These are phyloP conservation scores for Hypomyces perniciosus DNA, from an alignment of 2,329 filamentous ascomycete species.

Conservation along the genomic window DNA sequence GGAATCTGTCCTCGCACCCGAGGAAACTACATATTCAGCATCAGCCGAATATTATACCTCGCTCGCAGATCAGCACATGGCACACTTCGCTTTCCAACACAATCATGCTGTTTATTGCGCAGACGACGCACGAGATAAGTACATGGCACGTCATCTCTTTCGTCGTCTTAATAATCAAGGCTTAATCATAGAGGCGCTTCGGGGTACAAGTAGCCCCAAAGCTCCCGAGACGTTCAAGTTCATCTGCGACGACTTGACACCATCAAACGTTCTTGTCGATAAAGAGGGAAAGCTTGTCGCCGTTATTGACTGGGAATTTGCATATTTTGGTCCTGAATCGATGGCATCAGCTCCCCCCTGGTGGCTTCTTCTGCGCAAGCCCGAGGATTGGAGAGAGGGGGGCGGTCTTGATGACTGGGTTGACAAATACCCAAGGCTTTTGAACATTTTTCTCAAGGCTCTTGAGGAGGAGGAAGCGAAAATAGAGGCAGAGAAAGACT, in stretches of 20 bases:
- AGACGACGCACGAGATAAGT: constrained; percentile 27
- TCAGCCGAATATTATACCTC: constrained; percentile 27
- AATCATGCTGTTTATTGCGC: constrained; percentile 30
- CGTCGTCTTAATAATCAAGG: constrained; percentile 20
- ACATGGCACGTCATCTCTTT: constrained; percentile 29
- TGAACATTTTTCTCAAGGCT: constrained; percentile 29
- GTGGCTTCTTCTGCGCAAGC: constrained; percentile 31
- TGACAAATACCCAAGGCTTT: constrained; percentile 23
- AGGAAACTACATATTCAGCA: constrained; percentile 20
- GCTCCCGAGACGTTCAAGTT: not conserved
- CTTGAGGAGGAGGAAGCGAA: constrained; percentile 28
- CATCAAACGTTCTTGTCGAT: constrained; percentile 29
- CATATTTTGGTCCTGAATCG: constrained; percentile 27
- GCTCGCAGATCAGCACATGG: constrained; percentile 31
- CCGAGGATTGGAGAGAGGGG: constrained; percentile 27
- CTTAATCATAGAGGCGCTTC: constrained; percentile 8
- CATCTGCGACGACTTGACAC: constrained; percentile 20
- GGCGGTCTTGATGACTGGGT: constrained; percentile 22
- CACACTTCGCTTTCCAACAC: constrained; percentile 31
- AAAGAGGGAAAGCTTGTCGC: constrained; percentile 22
- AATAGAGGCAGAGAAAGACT: not conserved
- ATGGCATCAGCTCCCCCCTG: constrained; percentile 33
- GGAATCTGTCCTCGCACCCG: constrained; percentile 18
- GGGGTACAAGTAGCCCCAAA: not conserved
- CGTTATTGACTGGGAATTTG: constrained; percentile 38